Conservation (phyloP, 2,329 filamentous ascomycete genomes). For the Lecanicillium sp. region DNA sequence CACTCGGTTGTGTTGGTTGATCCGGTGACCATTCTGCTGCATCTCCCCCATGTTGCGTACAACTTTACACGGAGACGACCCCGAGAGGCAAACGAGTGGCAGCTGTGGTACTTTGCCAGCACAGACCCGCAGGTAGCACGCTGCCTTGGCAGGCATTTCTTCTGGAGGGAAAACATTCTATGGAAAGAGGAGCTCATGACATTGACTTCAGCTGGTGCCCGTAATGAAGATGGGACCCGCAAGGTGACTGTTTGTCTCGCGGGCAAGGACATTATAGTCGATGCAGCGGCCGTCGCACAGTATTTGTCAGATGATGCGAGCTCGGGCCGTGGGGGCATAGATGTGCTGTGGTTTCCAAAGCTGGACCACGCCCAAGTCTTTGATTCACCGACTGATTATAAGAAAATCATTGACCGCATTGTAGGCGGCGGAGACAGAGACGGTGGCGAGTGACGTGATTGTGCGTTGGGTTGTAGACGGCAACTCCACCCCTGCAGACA, state of each 20-base stretch:
- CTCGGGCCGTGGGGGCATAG: constrained; percentile 33
- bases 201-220: constrained; percentile 10
- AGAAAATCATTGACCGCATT: constrained; percentile 22
- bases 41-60: constrained; percentile 63
- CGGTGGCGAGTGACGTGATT: constrained; percentile 1
- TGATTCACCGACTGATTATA: constrained; percentile 24
- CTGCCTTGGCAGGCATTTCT: constrained; percentile 58
- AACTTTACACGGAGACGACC: constrained; percentile 56
- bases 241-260: constrained; percentile 50
- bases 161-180: constrained; percentile 63
- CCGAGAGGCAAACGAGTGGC: constrained; percentile 56
- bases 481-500: too few species aligned
- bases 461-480: too few species aligned
- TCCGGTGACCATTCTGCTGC: constrained; percentile 59
- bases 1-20: constrained; percentile 42
- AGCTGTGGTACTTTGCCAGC: constrained; percentile 63
- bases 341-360: constrained; percentile 49
- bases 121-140: constrained; percentile 60
- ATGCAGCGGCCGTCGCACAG: constrained; percentile 47
- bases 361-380: constrained; percentile 60
- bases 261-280: constrained; percentile 57
- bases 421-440: constrained; percentile 4
- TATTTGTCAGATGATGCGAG: constrained; percentile 36
- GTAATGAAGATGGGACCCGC: constrained; percentile 12
- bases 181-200: constrained; percentile 58